phyloP scores from a whole-genome alignment of 1,139 yeast species.

The Yamadazyma jaroonii region DNA sequence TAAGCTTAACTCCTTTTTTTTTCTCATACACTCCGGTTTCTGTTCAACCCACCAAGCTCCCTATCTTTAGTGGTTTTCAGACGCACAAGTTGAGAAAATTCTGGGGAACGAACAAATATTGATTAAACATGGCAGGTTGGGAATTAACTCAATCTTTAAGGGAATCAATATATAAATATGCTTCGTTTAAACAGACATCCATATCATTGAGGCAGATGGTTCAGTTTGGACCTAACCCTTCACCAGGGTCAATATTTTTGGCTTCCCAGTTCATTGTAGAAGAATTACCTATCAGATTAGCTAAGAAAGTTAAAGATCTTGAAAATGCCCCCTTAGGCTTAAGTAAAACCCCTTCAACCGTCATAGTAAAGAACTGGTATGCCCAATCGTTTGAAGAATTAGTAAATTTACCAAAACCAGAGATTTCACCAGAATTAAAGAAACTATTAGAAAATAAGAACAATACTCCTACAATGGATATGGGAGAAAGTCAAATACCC shows the following conservation, averaged over 20 bases:
- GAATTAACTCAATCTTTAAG: slow-evolving; percentile 38
- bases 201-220: slow-evolving; percentile 87
- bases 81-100: neutral
- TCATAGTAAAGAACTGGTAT: slow-evolving; percentile 83
- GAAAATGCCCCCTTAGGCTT: slow-evolving; percentile 79
- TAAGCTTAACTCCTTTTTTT: no score
- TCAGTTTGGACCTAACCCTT: slow-evolving; percentile 80
- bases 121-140: slow-evolving; percentile 42
- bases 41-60: no score
- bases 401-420: slow-evolving; percentile 53
- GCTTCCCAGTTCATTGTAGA: slow-evolving; percentile 86
- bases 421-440: slow-evolving; percentile 36
- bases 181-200: slow-evolving; percentile 78
- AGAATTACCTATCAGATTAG: slow-evolving; percentile 83
- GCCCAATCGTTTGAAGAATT: slow-evolving; percentile 88
- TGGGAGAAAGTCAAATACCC: no score
- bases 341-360: slow-evolving; percentile 69
- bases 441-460: slow-evolving; percentile 23
- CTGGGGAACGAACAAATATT: slow-evolving; percentile 1
- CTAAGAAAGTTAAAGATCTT: slow-evolving; percentile 81
- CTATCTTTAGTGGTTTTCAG: no score
- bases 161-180: slow-evolving; percentile 52
- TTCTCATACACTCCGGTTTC: no score
- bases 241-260: slow-evolving; percentile 74
- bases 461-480: neutral